Evolutionary conservation across 2,329 filamentous ascomycete species (phyloP).

Genomic region (Penicillium sp.): DNA sequence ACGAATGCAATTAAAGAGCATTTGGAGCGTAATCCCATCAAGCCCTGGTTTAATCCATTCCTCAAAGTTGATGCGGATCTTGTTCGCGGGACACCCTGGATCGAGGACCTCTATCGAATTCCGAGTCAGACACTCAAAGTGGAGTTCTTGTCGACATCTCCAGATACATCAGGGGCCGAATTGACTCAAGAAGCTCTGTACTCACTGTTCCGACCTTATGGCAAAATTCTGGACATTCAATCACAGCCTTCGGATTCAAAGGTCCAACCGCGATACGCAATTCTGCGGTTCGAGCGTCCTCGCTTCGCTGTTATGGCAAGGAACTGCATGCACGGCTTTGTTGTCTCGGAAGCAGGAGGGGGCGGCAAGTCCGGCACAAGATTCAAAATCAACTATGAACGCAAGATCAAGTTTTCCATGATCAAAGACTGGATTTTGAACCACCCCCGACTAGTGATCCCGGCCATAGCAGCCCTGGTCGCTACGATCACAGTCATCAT

Average conservation of each 20-base stretch:
- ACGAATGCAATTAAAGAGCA: constrained; percentile 60
- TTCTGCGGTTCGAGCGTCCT: constrained; percentile 69
- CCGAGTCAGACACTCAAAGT: constrained; percentile 73
- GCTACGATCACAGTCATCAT: constrained; percentile 80
- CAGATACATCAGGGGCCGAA: constrained; percentile 70
- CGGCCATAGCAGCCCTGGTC: constrained; percentile 72
- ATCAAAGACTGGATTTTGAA: constrained; percentile 82
- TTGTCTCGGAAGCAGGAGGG: constrained; percentile 63
- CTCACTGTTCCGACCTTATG: constrained; percentile 81
- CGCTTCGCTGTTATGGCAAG: constrained; percentile 81
- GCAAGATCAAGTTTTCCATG: constrained; percentile 69
- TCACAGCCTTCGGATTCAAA: constrained; percentile 84
- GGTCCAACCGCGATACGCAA: constrained; percentile 72
- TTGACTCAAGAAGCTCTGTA: constrained; percentile 84
- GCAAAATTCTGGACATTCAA: constrained; percentile 81
- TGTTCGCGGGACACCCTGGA: constrained; percentile 83
- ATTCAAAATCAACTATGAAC: constrained; percentile 79
- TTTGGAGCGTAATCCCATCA: constrained; percentile 66
- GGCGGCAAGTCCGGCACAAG: constrained; percentile 73
- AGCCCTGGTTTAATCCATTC: constrained; percentile 88
- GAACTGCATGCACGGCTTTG: constrained; percentile 85
- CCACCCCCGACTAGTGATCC: constrained; percentile 85
- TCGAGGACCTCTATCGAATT: constrained; percentile 83
- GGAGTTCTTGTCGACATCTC: constrained; percentile 73
- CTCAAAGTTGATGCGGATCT: constrained; percentile 64